Percentiles rank a stretch among this genome's conserved stretches.
These are phyloP conservation scores for Warburgia ugandensis DNA, from an alignment of 164 flowering plant species.

Conservation along the genomic window DNA sequence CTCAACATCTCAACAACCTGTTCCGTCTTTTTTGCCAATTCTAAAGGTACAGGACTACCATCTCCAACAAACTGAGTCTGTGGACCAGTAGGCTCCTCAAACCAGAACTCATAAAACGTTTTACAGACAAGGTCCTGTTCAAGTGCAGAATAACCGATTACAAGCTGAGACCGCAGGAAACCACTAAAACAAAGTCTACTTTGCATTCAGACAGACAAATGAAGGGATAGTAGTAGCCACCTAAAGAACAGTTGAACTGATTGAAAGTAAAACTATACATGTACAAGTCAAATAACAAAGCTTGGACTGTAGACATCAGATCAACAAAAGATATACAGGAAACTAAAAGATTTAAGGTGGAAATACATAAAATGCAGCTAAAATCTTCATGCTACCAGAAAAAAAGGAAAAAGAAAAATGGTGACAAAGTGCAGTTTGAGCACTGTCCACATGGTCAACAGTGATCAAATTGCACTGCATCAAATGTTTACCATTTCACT, in stretches of 20 bases:
- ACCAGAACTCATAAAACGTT: constrained; percentile 98
- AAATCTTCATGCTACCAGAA: no score
- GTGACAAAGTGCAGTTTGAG: no score
- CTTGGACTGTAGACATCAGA: no score
- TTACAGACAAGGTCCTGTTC: constrained; percentile 96
- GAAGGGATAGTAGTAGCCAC: background rate
- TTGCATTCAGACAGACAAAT: no score
- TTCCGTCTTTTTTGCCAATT: constrained; percentile 84
- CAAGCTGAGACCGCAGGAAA: background rate
- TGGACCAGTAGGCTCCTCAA: constrained; percentile 68
- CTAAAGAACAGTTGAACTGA: background rate
- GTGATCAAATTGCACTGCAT: no score
- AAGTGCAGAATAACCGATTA: background rate
- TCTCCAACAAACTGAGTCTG: constrained; percentile 58
- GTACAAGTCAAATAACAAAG: background rate
- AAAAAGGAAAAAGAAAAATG: no score
- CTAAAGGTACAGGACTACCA: constrained; percentile 86
- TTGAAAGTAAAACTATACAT: background rate
- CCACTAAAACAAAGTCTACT: no score
- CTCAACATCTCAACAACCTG: constrained; percentile 86
- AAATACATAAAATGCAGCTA: no score
- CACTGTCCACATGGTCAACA: no score
- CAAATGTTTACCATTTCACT: no score
- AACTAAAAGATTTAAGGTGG: background rate
- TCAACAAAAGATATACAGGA: no score